Evolutionary conservation across 2,329 filamentous ascomycete species (phyloP), one percentile per base, ranked within the genome.

Genomic region (Pestalotiopsis sp.): DNA sequence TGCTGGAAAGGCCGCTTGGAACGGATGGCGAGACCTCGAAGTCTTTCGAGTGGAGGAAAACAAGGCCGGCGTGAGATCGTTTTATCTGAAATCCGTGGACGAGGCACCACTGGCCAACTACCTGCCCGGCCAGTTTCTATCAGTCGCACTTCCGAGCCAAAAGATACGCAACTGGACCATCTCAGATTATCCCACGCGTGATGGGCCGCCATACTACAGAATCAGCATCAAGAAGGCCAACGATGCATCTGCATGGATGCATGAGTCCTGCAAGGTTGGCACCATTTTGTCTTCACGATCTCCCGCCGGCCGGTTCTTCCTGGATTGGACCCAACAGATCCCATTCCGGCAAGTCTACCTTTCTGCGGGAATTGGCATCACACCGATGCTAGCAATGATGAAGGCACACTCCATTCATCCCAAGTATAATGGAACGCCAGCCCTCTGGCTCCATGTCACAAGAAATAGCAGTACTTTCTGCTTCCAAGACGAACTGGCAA

Each of bases 361-460:
- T 31, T 74, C 74, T 9, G 73, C 74, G 1, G 73, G 73, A 11
- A 73, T 76, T 25, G 74, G 74, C 20, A 70, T 76, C 40, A 76
- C 73, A 12, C 73, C 75, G 14, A 66, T 75, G 52, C 69, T 75
- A 12, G 69, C 73, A 52, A 75, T 75, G 74, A 70, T 74, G 69
- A 72, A 73, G 62, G 72, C 70, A 9, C 73, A 76, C 62, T 70
- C 69, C n/a, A 49, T 25, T 12, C 73, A 75, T 62, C 67, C 71
- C 11, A 72, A 70, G 25, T 65, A 71, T 65, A 49, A 60, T 13
- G 20, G n/a, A 2, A 57, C 66, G 14, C 71, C 72, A 2, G 71
- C 71, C 4, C 40, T 75, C 25, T 75, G 73, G 73, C 70, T 75
- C 49, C 72, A 75, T 57, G 73, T 75, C 1, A 65, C 68, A 23